Percentiles rank a stretch among this genome's conserved stretches.
Conservation (phyloP, 768 basidiomycete species). For the Suillus spraguei region DNA sequence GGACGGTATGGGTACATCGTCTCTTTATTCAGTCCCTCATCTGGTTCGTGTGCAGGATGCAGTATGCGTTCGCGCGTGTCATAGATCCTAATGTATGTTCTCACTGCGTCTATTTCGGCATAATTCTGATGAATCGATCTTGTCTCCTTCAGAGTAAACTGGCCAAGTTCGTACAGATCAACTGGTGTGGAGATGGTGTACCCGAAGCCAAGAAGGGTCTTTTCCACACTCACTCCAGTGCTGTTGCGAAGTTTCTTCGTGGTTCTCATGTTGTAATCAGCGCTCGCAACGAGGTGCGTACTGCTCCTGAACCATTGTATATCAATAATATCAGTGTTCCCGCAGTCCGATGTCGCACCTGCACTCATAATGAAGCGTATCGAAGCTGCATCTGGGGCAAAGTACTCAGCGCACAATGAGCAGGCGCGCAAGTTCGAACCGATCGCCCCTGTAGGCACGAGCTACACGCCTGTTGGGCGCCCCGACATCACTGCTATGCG, state of each 20-base stretch:
- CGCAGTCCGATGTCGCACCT: constrained; percentile 78
- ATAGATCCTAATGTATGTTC: constrained; percentile 77
- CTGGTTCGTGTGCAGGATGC: constrained; percentile 59
- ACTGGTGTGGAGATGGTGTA: constrained; percentile 98
- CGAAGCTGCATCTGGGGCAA: constrained; percentile 88
- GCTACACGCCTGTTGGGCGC: constrained; percentile 73
- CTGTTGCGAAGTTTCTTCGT: constrained; percentile 78
- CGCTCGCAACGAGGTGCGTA: constrained; percentile 80
- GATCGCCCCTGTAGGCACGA: constrained; percentile 80
- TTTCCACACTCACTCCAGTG: constrained; percentile 83
- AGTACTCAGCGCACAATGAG: constrained; percentile 85
- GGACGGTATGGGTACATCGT: constrained; percentile 60
- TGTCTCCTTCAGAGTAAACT: constrained; percentile 62
- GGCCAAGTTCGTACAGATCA: constrained; percentile 92
- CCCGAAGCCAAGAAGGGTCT: constrained; percentile 91
- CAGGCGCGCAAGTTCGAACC: constrained; percentile 71
- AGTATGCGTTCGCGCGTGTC: constrained; percentile 89
- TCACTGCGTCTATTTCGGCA: neutral
- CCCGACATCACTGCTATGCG: constrained; percentile 68
- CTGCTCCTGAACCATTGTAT: neutral
- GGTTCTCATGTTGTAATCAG: constrained; percentile 86
- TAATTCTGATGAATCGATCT: neutral
- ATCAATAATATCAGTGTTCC: neutral
- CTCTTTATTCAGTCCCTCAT: constrained; percentile 12
- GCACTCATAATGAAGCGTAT: constrained; percentile 81